Evolutionary conservation across 257 asterid species (phyloP).

Genomic region (Capsicum chinense): DNA sequence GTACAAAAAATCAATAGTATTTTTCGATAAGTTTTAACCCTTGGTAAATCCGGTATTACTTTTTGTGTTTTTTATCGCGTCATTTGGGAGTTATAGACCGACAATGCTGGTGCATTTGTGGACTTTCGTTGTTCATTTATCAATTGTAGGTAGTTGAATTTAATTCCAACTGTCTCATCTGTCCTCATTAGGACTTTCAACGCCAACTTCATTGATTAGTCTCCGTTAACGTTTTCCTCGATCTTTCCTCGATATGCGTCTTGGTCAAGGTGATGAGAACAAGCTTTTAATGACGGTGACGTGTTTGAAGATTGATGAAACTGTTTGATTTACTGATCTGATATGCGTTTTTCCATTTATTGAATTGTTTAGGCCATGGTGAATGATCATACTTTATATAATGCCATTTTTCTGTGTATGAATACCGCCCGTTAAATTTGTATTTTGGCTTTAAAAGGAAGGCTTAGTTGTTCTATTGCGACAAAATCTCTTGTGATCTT

Average conservation of each 20-base stretch:
- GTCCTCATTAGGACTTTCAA: background rate
- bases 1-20: background rate
- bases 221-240: background rate
- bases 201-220: background rate
- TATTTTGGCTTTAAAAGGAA: slow-evolving; percentile 9
- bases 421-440: background rate
- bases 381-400: background rate
- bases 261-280: background rate
- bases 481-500: slow-evolving; percentile 21
- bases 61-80: background rate
- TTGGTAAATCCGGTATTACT: background rate
- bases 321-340: slow-evolving; percentile 14
- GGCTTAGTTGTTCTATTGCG: background rate
- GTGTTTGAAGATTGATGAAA: background rate
- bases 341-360: background rate
- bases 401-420: background rate
- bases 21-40: slow-evolving; percentile 1
- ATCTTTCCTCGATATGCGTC: background rate
- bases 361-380: background rate
- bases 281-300: background rate
- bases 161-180: background rate
- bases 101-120: background rate
- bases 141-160: background rate
- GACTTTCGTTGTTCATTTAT: slow-evolving; percentile 4
- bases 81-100: slow-evolving; percentile 16